These are phyloP conservation scores for Pyrus hybrid DNA, from an alignment of 331 rosid genomes.

Conservation along the genomic window DNA sequence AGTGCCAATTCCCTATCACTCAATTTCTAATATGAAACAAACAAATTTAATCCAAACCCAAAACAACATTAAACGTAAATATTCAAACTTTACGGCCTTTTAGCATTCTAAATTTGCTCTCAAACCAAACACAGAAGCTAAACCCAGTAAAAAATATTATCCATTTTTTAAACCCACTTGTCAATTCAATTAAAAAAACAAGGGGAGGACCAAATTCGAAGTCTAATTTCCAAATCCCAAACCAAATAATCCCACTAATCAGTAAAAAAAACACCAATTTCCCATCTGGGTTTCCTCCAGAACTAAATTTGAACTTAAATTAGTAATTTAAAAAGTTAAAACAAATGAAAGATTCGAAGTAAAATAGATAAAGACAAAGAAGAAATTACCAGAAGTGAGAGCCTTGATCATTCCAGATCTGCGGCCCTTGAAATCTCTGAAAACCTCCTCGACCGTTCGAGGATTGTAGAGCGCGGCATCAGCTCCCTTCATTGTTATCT, in stretches of 20 bases:
- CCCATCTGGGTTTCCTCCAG: neutral
- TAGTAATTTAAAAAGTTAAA: neutral
- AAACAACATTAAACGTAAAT: neutral
- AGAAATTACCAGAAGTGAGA: constrained; percentile 39
- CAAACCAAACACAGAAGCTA: neutral
- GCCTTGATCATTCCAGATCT: too few relatives aligned
- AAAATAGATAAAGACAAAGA: neutral
- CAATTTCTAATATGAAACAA: neutral
- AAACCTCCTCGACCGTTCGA: too few relatives aligned
- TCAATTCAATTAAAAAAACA: neutral
- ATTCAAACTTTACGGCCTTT: neutral
- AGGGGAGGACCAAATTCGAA: constrained; percentile 7
- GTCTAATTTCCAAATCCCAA: constrained; percentile 5
- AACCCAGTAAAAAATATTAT: neutral
- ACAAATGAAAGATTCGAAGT: neutral
- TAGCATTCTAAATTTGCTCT: neutral
- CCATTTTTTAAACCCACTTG: neutral
- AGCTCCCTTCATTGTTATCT: constrained; percentile 2
- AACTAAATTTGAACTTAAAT: neutral
- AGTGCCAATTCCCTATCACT: neutral
- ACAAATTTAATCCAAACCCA: neutral
- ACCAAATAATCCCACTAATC: constrained; percentile 1
- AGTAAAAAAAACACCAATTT: neutral
- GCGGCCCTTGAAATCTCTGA: too few relatives aligned
- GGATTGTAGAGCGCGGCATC: too few relatives aligned